Percentiles rank a stretch among this genome's conserved stretches.
Conservation (phyloP, 257 asterid genomes). For the Ocimum tenuiflorum region DNA sequence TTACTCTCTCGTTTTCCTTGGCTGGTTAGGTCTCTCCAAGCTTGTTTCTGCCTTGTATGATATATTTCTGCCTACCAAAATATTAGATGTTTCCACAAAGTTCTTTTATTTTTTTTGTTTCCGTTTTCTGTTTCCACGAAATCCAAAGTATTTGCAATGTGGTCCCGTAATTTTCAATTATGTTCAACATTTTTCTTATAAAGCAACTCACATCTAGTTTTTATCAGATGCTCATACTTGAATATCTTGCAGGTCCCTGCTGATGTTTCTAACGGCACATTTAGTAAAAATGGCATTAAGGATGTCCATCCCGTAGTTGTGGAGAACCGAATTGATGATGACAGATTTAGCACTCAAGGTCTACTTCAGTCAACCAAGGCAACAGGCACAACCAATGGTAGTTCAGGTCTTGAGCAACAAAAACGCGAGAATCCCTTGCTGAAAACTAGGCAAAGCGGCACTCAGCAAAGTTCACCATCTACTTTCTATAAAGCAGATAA, state of each 20-base stretch:
- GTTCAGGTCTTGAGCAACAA: conserved; percentile 31
- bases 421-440: conserved; percentile 33
- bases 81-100: neutral
- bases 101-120: neutral
- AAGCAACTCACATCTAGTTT: neutral
- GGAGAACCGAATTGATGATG: conserved; percentile 24
- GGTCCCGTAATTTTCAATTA: neutral
- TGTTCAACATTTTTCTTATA: neutral
- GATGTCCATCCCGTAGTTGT: conserved; percentile 24
- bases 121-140: conserved; percentile 1
- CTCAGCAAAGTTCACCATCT: conserved; percentile 37
- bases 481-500: conserved; percentile 40
- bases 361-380: conserved; percentile 42
- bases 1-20: neutral
- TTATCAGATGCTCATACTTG: conserved; percentile 1
- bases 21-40: conserved; percentile 3
- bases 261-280: conserved; percentile 24
- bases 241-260: conserved; percentile 44
- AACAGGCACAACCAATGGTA: conserved; percentile 27
- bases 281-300: neutral
- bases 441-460: conserved; percentile 35
- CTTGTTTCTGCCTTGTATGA: neutral
- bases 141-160: neutral
- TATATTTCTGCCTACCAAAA: neutral
- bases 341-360: conserved; percentile 32